These are phyloP conservation scores for Platanus orientalis DNA, from an alignment of 164 flowering plant species.

Conservation along the genomic window DNA sequence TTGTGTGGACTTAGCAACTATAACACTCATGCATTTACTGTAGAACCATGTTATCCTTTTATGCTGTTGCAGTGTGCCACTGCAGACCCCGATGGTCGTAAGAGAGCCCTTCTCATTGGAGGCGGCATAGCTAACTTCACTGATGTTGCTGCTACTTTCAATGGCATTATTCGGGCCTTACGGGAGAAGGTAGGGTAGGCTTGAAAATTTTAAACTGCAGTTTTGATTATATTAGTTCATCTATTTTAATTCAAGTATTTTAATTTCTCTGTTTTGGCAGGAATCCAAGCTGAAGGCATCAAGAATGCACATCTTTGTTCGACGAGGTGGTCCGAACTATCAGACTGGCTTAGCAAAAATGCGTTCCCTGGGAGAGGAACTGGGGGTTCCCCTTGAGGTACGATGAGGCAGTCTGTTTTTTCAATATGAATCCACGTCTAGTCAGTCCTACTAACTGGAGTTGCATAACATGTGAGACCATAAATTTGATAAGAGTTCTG, in stretches of 20 bases:
- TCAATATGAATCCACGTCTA: too few relatives aligned
- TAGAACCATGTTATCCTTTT: conserved; percentile 5
- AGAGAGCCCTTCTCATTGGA: conserved; percentile 84
- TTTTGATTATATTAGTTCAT: neutral
- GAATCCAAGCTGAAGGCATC: conserved; percentile 83
- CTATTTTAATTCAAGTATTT: neutral
- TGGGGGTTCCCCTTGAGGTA: conserved; percentile 89
- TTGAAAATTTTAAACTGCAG: neutral
- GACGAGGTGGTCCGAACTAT: conserved; percentile 97
- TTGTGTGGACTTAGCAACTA: conserved; percentile 1
- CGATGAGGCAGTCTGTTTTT: neutral
- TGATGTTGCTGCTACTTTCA: conserved; percentile 91
- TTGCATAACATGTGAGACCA: too few relatives aligned
- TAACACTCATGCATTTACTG: neutral
- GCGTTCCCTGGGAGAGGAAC: conserved; percentile 81
- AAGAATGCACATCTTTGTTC: conserved; percentile 81
- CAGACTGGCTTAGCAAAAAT: conserved; percentile 82
- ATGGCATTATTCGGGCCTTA: conserved; percentile 74
- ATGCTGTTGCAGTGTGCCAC: conserved; percentile 66
- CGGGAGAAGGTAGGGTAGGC: conserved; percentile 45
- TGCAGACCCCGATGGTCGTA: conserved; percentile 78
- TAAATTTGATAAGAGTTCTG: too few relatives aligned
- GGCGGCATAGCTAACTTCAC: conserved; percentile 95
- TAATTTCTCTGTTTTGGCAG: conserved; percentile 21
- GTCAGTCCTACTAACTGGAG: too few relatives aligned